phyloP scores from a whole-genome alignment of 345 rosid species.

The Populus davidiana region DNA sequence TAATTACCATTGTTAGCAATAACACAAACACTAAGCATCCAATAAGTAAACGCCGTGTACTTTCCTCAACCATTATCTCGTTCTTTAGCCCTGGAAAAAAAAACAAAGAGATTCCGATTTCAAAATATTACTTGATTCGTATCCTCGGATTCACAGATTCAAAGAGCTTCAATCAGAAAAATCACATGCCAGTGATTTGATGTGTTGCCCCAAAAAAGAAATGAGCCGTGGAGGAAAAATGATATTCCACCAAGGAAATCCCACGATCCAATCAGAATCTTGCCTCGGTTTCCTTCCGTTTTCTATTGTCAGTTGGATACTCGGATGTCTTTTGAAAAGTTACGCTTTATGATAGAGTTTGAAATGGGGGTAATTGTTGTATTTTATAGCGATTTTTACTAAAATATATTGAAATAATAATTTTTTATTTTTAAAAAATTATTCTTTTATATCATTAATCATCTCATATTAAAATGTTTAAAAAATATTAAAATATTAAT shows the following conservation, averaged over 20 bases:
- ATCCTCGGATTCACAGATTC: not conserved
- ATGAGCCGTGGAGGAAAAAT: not conserved
- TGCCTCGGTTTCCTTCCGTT: not conserved
- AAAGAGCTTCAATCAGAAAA: not conserved
- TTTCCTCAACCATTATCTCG: constrained; percentile 11
- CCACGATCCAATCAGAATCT: not conserved
- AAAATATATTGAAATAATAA: too few relatives aligned
- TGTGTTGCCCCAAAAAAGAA: not conserved
- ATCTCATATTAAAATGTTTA: too few relatives aligned
- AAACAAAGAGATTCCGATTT: not conserved
- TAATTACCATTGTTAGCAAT: constrained; percentile 1
- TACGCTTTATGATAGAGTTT: too few relatives aligned
- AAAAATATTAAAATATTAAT: too few relatives aligned
- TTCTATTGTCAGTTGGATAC: not conserved
- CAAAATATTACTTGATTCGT: not conserved
- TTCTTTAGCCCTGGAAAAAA: not conserved
- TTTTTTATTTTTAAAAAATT: too few relatives aligned
- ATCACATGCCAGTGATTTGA: not conserved
- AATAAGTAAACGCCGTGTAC: constrained; percentile 35
- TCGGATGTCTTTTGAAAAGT: too few relatives aligned
- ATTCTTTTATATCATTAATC: too few relatives aligned
- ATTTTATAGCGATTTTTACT: too few relatives aligned
- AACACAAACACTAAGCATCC: constrained; percentile 25
- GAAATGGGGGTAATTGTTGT: too few relatives aligned
- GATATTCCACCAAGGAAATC: not conserved